phyloP scores from a whole-genome alignment of 2,329 filamentous ascomycete genomes.

The Sporothrix luriei region DNA sequence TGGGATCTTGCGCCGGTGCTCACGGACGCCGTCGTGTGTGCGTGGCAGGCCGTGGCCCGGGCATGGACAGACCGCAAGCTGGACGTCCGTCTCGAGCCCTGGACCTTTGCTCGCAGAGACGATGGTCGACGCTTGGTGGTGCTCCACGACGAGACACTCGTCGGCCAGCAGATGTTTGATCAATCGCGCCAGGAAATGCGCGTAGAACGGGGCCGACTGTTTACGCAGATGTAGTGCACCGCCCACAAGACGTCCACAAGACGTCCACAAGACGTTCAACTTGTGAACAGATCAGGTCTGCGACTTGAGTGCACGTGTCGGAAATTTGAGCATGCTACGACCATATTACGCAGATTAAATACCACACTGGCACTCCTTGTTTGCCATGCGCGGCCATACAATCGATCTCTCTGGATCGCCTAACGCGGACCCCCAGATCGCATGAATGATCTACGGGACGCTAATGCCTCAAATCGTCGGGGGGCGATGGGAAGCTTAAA shows the following conservation, averaged over 20 bases:
- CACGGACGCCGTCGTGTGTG: not conserved
- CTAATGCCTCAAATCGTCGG: not conserved
- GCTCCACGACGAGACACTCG: not conserved
- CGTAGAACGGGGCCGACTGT: too few relatives aligned
- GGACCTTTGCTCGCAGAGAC: not conserved
- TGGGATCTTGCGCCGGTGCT: not conserved
- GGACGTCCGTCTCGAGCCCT: not conserved
- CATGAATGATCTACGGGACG: constrained; percentile 20
- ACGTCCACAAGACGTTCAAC: too few relatives aligned
- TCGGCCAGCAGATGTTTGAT: not conserved
- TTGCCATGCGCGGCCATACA: constrained; percentile 1
- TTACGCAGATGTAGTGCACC: too few relatives aligned
- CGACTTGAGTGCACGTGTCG: too few relatives aligned
- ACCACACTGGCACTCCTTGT: not conserved
- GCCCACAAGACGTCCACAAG: too few relatives aligned
- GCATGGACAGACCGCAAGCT: not conserved
- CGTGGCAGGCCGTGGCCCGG: not conserved
- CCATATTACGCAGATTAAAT: too few relatives aligned
- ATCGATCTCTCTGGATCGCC: not conserved
- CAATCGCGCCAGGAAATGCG: not conserved
- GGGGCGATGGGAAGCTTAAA: too few relatives aligned
- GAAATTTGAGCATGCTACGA: too few relatives aligned
- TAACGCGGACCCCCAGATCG: not conserved
- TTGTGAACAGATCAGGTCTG: too few relatives aligned
- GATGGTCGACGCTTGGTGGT: not conserved